These are phyloP conservation scores for Ustilago crameri DNA, from an alignment of 1,284 basidiomycete species.

Conservation along the genomic window DNA sequence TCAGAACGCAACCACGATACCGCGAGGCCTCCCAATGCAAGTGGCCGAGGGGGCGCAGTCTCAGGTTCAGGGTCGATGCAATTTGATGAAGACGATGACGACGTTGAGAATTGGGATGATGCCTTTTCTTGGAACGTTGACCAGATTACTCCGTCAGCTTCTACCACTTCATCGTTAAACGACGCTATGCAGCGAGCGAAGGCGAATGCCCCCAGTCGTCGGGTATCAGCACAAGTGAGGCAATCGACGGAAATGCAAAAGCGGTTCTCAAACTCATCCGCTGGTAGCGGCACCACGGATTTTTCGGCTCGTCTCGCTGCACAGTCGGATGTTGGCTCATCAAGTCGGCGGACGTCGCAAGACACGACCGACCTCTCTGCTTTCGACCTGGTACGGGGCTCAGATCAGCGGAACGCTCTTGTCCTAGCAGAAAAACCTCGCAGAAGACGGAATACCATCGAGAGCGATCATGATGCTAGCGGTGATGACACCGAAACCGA, in stretches of 20 bases:
- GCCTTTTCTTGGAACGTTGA: slow-evolving; percentile 45
- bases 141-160: slow-evolving; percentile 17
- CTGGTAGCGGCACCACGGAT: slow-evolving; percentile 27
- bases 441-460: neutral
- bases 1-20: slow-evolving; percentile 1
- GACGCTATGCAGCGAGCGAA: slow-evolving; percentile 1
- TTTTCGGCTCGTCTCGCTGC: slow-evolving; percentile 40
- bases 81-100: slow-evolving; percentile 32
- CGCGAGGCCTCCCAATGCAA: neutral
- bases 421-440: neutral
- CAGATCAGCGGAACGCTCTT: slow-evolving; percentile 4
- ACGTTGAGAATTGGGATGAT: slow-evolving; percentile 53
- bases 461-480: slow-evolving; percentile 12
- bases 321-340: slow-evolving; percentile 31
- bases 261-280: slow-evolving; percentile 16
- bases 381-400: neutral
- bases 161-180: slow-evolving; percentile 15
- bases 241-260: neutral
- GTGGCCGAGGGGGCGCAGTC: neutral
- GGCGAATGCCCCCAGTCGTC: neutral
- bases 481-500: slow-evolving; percentile 48
- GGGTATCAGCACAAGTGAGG: neutral
- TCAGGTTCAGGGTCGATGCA: neutral
- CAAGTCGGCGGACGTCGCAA: slow-evolving; percentile 1
- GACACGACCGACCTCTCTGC: slow-evolving; percentile 8